These are phyloP conservation scores for Globisporangium yorkense DNA, from an alignment of 352 stramenopile genomes.

Conservation along the genomic window DNA sequence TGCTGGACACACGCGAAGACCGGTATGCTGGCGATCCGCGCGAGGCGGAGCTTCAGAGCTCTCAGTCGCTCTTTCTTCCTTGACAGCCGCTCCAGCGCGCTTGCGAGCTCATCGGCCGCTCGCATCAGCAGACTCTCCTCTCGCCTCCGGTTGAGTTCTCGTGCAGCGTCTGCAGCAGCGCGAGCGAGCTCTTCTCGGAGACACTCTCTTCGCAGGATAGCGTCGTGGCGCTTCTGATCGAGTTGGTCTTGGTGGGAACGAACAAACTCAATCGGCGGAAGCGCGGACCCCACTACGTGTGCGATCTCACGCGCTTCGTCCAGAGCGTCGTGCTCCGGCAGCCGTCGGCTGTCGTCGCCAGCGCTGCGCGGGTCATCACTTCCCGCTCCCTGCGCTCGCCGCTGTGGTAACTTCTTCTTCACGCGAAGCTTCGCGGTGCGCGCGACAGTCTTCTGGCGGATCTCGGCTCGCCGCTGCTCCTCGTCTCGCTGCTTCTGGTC, in stretches of 20 bases:
- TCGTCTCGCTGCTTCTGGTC: constrained; percentile 18
- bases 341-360: background rate
- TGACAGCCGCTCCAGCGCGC: constrained; percentile 17
- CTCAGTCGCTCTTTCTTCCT: constrained; percentile 10
- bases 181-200: constrained; percentile 13
- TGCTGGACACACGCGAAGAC: constrained; percentile 34
- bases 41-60: constrained; percentile 14
- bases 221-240: constrained; percentile 19
- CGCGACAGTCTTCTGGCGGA: constrained; percentile 22
- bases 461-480: constrained; percentile 13
- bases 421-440: constrained; percentile 14
- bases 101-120: constrained; percentile 29
- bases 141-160: constrained; percentile 24
- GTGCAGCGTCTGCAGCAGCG: constrained; percentile 7
- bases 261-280: background rate
- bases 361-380: background rate
- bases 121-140: constrained; percentile 49
- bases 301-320: background rate
- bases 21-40: constrained; percentile 16
- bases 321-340: background rate
- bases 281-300: background rate
- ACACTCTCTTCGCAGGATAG: constrained; percentile 8
- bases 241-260: constrained; percentile 7
- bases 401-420: constrained; percentile 2
- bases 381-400: background rate